phyloP scores from a whole-genome alignment of 2,329 filamentous ascomycete species.

The Aureobasidium sp. region DNA sequence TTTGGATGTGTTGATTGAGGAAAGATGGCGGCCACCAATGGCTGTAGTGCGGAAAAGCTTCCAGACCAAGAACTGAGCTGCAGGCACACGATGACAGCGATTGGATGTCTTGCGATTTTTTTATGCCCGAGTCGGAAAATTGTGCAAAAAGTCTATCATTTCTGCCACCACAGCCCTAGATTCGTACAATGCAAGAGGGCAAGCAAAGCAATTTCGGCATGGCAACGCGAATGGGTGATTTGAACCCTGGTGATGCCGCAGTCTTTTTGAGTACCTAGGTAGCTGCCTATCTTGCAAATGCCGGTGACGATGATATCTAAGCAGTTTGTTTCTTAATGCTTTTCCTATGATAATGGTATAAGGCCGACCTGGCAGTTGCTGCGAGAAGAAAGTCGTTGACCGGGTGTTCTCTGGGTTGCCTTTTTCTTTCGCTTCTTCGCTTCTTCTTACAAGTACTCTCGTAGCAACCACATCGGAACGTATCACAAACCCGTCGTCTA shows the following conservation, averaged over 20 bases:
- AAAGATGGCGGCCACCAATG: neutral
- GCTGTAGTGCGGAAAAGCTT: neutral
- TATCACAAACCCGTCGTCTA: neutral
- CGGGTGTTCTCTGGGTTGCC: slow-evolving; percentile 4
- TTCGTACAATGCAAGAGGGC: neutral
- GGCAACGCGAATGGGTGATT: neutral
- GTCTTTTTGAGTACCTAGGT: neutral
- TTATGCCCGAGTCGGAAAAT: neutral
- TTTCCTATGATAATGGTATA: neutral
- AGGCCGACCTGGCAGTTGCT: neutral
- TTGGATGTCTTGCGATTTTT: neutral
- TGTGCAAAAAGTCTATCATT: neutral
- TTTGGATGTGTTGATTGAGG: neutral
- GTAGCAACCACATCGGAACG: neutral
- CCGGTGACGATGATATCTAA: neutral
- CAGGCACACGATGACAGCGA: neutral
- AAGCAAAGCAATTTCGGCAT: neutral
- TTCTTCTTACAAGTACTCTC: neutral
- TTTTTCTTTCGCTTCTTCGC: neutral
- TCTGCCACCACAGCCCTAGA: neutral
- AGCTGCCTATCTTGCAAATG: neutral
- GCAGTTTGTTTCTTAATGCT: neutral
- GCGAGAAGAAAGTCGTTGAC: neutral
- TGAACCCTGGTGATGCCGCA: too few relatives aligned
- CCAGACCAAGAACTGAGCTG: neutral